Base-by-base conservation (phyloP, 805 yeast species). In the Sugiyamaella valdiviana region DNA sequence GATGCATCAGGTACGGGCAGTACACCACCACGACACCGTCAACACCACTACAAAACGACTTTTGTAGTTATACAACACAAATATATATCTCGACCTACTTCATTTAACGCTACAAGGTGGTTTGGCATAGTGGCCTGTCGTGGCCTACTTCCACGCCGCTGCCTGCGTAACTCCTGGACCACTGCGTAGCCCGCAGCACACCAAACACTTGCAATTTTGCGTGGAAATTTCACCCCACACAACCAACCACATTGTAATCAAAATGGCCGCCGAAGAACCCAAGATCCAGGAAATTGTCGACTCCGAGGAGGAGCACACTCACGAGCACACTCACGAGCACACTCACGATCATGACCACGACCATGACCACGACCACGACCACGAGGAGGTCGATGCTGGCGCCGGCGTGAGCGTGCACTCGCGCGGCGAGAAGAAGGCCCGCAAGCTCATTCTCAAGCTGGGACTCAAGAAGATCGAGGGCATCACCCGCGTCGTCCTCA, bases 401-500 rank as follows among this genome's bases (percentile, higher is more conserved):
- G 39, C 58, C 38, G 53, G 45, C 12, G 58, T 56, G 32, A 29
- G 49, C 19, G 50, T 55, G 42, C 54, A 53, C 52, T 44, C 52
- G 48, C 48, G 53, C 35, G 84, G 87, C 75, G 97, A 90, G 77
- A 85, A 86, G 80, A 90, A 91, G 78, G 96, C 98, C 63, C 85
- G 93, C 76, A 88, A 84, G 67, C 71, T 83, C 64, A 83, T 93
- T 74, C 74, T 80, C 74, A 90, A 89, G 76, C 79, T 90, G 64
- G 87, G 84, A 71, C 78, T 91, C 74, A 86, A 86, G 80, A 86
- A 79, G 74, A 80, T 93, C 66, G 85, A 84, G 68, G 96, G 95
- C 63, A 85, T 91, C 68, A 75, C 86, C 68, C 85, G 98, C 76
- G 98, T 93, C 66, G 89, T 96, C 61, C 85, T 91, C 81, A 87